Evolutionary conservation across 2,329 filamentous ascomycete genomes (phyloP), one percentile per base, ranked within the genome.

Genomic region (Cucurbitaria berberidis): DNA sequence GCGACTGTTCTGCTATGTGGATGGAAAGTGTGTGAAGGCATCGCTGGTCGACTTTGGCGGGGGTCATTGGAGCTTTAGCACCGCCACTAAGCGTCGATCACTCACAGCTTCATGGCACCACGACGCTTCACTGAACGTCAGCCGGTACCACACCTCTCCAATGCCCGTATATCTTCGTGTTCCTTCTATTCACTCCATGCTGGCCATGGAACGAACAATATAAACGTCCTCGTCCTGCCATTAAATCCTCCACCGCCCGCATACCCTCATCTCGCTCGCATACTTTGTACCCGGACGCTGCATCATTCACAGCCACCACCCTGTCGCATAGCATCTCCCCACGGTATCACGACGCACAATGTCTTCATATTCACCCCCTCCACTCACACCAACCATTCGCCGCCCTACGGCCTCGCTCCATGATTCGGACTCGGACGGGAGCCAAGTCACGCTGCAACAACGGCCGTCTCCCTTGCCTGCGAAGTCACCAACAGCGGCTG

Each of bases 351-450:
- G 18, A 40, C 24, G 42, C 58, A 53, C 61, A 42, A 74, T 74
- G 72, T 62, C 59, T 53, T 60, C 68, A 19, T 66, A 67, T 0
- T 71, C 71, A 18, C 70, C 72, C 19, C 67, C 70, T 18, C 69
- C 70, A 39, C 68, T 68, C 32, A 73, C 71, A 39, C 70, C 72
- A 47, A 67, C 62, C 27, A 30, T 66, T 22, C 68, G 66, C 27
- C 64, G 64, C 19, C 66, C 67, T 1, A 21, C 24, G 3, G 49
- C 61, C 19, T 60, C 63, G 38, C 60, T 67, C 54, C 66, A 72
- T 53, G 66, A 69, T 40, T 72, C 69, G 44, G 72, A 74, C 49
- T 75, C 72, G 45, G 78, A 80, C 59, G 74, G 71, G 42, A 73
- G 70, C 38, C 75, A 77, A 46, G 66, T 67, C 39, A 76, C 74